These are phyloP conservation scores for Fusarium transvaalense DNA, from an alignment of 2,329 filamentous ascomycete species.

Conservation along the genomic window DNA sequence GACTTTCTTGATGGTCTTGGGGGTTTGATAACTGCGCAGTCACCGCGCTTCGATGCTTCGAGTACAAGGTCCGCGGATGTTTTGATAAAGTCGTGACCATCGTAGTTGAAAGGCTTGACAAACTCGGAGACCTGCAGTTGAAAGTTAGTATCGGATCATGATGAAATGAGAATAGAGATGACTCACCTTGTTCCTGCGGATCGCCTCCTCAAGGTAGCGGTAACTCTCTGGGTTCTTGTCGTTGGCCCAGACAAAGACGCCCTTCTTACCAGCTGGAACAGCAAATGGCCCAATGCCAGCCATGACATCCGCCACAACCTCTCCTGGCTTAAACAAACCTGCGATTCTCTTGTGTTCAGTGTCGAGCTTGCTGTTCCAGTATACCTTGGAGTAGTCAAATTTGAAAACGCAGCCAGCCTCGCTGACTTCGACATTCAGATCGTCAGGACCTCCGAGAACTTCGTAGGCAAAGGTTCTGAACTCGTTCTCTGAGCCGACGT, in stretches of 20 bases:
- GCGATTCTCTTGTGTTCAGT: conserved; percentile 89
- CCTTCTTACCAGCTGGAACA: conserved; percentile 88
- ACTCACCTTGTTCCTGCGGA: conserved; percentile 82
- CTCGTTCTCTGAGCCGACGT: conserved; percentile 85
- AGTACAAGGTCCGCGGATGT: conserved; percentile 73
- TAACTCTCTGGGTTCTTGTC: conserved; percentile 95
- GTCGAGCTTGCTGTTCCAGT: conserved; percentile 95
- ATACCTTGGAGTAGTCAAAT: conserved; percentile 96
- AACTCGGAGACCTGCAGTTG: conserved; percentile 68
- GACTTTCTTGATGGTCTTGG: conserved; percentile 55
- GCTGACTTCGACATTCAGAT: conserved; percentile 84
- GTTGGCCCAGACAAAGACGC: conserved; percentile 95
- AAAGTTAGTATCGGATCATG: conserved; percentile 20
- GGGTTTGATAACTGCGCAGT: conserved; percentile 66
- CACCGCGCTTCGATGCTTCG: conserved; percentile 61
- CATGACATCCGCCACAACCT: conserved; percentile 97
- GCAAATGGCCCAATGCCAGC: conserved; percentile 97
- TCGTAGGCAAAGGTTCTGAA: conserved; percentile 96
- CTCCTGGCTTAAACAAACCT: conserved; percentile 80
- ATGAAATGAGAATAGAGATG: background rate
- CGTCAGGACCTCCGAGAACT: conserved; percentile 82
- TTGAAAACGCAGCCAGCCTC: conserved; percentile 88
- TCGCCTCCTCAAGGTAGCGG: conserved; percentile 75
- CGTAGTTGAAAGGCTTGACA: conserved; percentile 83
- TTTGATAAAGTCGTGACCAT: conserved; percentile 85